A percentile compares a stretch with the other conserved stretches of the same genome.
These are phyloP conservation scores for Hemerocallis citrina DNA, from an alignment of 106 monocot species.

Conservation along the genomic window DNA sequence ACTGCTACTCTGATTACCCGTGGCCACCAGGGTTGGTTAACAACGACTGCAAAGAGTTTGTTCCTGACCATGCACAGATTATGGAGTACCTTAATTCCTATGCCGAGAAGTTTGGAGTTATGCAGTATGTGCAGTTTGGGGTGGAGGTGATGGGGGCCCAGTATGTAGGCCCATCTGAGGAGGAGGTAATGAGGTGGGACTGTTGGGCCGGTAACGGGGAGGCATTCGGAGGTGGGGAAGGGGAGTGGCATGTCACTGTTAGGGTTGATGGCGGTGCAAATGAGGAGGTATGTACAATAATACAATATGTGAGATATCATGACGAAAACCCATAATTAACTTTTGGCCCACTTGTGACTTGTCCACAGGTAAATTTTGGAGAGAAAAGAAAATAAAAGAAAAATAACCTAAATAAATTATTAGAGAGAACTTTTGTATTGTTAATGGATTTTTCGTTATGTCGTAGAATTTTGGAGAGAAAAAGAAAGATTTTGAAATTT, in stretches of 20 bases:
- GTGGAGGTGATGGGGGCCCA: constrained; percentile 27
- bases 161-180: constrained; percentile 23
- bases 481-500: too few species aligned
- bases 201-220: constrained; percentile 33
- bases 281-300: constrained; percentile 6
- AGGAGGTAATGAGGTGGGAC: constrained; percentile 29
- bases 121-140: constrained; percentile 15
- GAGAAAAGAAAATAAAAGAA: too few species aligned
- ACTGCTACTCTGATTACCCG: constrained; percentile 47
- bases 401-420: too few species aligned
- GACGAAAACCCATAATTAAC: neutral
- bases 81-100: constrained; percentile 19
- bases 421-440: neutral
- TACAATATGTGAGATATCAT: neutral
- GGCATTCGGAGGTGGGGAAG: constrained; percentile 20
- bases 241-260: constrained; percentile 33
- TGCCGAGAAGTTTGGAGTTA: constrained; percentile 24
- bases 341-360: too few species aligned
- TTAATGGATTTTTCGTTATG: too few species aligned
- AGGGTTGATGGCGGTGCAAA: neutral
- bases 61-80: constrained; percentile 27
- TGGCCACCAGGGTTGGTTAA: constrained; percentile 24
- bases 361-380: too few species aligned
- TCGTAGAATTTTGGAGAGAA: too few species aligned
- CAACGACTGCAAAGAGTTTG: constrained; percentile 1